Conservation (phyloP, 371 early-diverging fungal genomes). For the Mortierella sp. region DNA sequence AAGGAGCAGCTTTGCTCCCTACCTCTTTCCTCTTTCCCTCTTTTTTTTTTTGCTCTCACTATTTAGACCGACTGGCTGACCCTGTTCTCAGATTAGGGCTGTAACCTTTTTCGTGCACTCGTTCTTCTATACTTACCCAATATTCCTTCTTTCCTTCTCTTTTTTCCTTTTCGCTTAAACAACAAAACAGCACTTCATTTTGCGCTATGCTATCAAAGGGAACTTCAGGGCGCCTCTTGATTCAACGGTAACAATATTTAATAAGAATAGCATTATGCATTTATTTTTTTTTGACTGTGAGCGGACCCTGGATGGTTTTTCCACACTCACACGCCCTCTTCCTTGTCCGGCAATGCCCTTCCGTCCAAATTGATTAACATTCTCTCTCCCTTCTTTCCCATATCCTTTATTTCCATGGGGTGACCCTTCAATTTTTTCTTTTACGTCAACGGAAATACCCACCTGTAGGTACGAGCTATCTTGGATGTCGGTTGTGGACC, state of each 20-base stretch:
- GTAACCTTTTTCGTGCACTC: too few relatives aligned
- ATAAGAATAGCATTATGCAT: neutral
- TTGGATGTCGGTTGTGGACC: constrained; percentile 13
- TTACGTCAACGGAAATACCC: neutral
- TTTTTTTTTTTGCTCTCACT: neutral
- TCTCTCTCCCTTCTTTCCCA: neutral
- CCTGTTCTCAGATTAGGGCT: too few relatives aligned
- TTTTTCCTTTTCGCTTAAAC: neutral
- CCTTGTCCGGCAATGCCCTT: neutral
- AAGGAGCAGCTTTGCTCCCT: constrained; percentile 5
- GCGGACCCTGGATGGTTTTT: constrained; percentile 5
- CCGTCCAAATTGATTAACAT: neutral
- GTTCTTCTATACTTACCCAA: neutral
- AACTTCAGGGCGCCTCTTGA: constrained; percentile 7
- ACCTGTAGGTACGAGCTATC: neutral
- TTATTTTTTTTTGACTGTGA: neutral
- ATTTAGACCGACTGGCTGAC: neutral
- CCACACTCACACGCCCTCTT: neutral
- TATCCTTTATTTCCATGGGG: neutral
- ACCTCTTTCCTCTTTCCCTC: neutral
- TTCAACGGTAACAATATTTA: neutral
- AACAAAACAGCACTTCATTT: constrained; percentile 1
- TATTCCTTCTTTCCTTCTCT: neutral
- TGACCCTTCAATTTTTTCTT: neutral
- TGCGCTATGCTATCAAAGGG: constrained; percentile 12